A percentile compares a stretch with the other conserved stretches of the same genome.
Conservation (phyloP, 257 asterid species). For the Petunia secreta region DNA sequence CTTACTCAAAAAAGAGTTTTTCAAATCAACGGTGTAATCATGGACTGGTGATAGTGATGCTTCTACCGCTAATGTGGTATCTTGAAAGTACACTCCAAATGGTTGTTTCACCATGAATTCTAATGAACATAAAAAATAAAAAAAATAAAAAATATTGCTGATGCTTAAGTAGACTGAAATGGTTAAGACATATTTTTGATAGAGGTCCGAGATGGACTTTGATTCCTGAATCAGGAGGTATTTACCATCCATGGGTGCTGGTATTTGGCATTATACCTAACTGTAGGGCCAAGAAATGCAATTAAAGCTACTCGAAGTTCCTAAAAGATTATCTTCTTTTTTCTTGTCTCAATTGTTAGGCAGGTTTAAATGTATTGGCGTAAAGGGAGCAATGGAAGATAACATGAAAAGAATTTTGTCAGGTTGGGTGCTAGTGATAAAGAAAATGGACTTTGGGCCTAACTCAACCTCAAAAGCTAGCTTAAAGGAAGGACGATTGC, state of each 20-base stretch:
- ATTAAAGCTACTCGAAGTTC: not conserved
- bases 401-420: not conserved
- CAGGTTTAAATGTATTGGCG: not conserved
- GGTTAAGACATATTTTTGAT: not conserved
- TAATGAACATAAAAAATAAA: not conserved
- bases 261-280: not conserved
- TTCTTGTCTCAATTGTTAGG: not conserved
- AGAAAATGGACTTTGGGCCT: too few species aligned
- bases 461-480: too few species aligned
- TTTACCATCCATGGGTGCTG: not conserved
- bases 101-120: not conserved
- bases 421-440: not conserved
- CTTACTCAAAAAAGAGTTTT: not conserved
- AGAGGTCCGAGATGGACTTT: conserved; percentile 1
- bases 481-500: too few species aligned
- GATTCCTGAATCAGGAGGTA: not conserved
- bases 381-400: not conserved
- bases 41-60: not conserved
- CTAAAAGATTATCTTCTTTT: not conserved
- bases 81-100: not conserved
- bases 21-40: not conserved
- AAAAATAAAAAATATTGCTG: not conserved
- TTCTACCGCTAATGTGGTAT: not conserved
- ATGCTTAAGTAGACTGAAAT: conserved; percentile 5
- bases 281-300: conserved; percentile 5